Base-by-base conservation (phyloP, 495 filamentous ascomycete species). In the Penicillium pancosmium region DNA sequence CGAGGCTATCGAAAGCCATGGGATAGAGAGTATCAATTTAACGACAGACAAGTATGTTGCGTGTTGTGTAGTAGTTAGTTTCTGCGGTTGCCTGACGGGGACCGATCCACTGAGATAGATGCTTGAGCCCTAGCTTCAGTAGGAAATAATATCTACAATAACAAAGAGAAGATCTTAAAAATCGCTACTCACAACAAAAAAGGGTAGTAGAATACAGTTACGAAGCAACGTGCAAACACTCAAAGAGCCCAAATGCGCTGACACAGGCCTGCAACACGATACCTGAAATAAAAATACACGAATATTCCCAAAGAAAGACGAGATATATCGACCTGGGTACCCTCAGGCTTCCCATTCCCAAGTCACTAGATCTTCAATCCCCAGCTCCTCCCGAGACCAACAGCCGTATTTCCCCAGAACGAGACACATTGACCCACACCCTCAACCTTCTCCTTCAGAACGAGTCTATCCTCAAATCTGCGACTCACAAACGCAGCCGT, bases 401-500 rank as follows among this genome's bases (percentile, higher is more conserved):
- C 57, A 48, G 67, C 71, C 49, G 74, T 78, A 54, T 82, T 83
- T 8, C 84, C 89, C 53, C 87, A 90, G 68, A 93, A 96, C 3
- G 87, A 85, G n/a, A 87, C 66, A 86, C 90, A 97, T 68, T 90
- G 76, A 25, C 84, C 79, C 3, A 92, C 67, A 18, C 80, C 82
- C 19, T 81, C 78, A n/a, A 90, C 54, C 34, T 82, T 81, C 0
- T 73, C 76, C 2, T 86, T 85, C 19, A 92, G 57, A 8, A 68
- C 78, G 55, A 78, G 74, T 16, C 79, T 79, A 76, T 94, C 93
- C 63, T 86, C 81, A 49, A 98, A 78, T 48, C 94, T 78, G 40
- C 92, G 78, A 47, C 88, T 80, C 57, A 97, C 72, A 69, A 97
- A 98, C 25, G 82, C 75, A 62, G 87, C 88, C 21, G 94, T 98